Evolutionary conservation across 768 basidiomycete genomes (phyloP), one percentile per base, ranked within the genome.

Genomic region (Pulveroboletus sp.): DNA sequence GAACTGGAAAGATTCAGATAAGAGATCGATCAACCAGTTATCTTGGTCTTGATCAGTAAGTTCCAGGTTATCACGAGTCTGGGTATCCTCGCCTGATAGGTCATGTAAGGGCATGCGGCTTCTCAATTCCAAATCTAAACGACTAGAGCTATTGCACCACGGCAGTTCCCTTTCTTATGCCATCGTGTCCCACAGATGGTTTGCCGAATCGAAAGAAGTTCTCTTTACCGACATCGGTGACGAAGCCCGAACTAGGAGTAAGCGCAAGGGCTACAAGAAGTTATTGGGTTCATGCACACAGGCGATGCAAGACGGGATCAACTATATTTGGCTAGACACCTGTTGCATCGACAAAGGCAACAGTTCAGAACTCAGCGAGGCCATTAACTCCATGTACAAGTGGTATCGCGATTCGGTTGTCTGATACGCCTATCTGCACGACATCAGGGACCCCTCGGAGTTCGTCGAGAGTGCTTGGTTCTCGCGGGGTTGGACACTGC

Each of bases 311-410:
- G 54, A 68, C 9, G 34, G 34, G 0, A 23, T 61, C 29, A 17
- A 22, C 16, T 62, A 64, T 38, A 47, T 68, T 23, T 71, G 67
- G 68, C 26, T 66, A 41, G 62, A 70, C 14, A 69, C 68, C 0
- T 68, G 60, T 24, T 69, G 69, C 39, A 68, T 71, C 45, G 47
- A 69, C 44, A 63, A 49, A 51, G 31, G 26, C 32, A 68, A 53
- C 45, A 63, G 50, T 45, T 47, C 62, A 2, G 69, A 69, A 31
- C 59, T 70, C 16, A 23, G 32, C 23, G 59, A 69, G 36, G 58
- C 69, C 17, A 65, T 69, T 45, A 63, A 65, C 29, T 49, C 63
- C 12, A 69, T 70, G 65, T 71, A 61, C 56, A 52, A n/a, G 32
- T 69, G 69, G 69, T 71, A 69, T 49, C 43, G 43, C 2, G 37